Evolutionary conservation across 2,329 filamentous ascomycete species (phyloP), one percentile per base, ranked within the genome.

Genomic region (Endoconidiophora laricicola): DNA sequence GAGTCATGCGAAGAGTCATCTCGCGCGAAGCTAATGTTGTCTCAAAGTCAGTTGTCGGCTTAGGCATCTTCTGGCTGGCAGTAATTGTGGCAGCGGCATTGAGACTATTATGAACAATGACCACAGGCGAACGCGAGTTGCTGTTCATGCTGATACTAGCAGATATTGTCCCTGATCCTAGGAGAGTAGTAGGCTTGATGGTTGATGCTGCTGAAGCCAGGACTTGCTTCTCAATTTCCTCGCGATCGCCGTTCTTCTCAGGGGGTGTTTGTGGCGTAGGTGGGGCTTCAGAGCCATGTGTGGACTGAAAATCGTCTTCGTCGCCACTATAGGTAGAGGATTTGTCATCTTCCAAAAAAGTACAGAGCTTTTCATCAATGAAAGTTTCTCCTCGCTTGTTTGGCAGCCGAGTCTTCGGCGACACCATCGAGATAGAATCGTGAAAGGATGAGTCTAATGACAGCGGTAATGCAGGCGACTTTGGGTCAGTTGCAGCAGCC

Each of bases 1-100:
- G 73, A 0, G 90, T 96, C 87, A 96, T 94, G 45, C 88, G 84
- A 45, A 96, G 67, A 2, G 91, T 96, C 88, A 95, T 95, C 63
- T 96, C 88, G 33, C 88, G 60, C 23, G 48, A 46, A 20, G 52
- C 48, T 14, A 50, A 44, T 6, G 48, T 48, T 5, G 46, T 49
- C 33, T 50, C 52, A 23, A 54, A 54, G 41, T 54, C 52, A 16
- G 41, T 6, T 20, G 48, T 37, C 10, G 48, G 46, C 29, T 50
- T 49, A 1, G 33, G 48, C 24, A 46, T 44, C 38, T 50, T 42
- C 76, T 41, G 41, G 18, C 26, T 12, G 50, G 77, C 81, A 33
- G 73, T 71, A 0, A 58, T 54, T 36, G 60, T 29, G 20, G 46
- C 4, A 23, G 40, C 44, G 36, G 16, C 22, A 24, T 33, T 33